These are phyloP conservation scores for Rhizophora apiculata DNA, from an alignment of 345 rosid species.

Conservation along the genomic window DNA sequence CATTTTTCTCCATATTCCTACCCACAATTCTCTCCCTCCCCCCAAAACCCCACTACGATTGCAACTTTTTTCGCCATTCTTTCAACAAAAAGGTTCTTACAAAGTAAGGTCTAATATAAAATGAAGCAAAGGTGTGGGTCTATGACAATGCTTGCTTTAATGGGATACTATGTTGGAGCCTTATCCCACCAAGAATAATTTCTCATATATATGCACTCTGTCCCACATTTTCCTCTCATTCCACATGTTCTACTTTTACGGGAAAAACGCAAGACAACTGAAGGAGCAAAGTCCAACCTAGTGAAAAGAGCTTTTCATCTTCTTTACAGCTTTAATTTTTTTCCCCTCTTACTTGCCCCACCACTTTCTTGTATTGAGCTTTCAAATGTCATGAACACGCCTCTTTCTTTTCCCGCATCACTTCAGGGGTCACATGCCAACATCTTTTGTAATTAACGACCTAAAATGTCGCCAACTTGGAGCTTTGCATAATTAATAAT, in stretches of 20 bases:
- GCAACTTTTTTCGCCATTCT: too few species aligned
- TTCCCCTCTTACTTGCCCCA: neutral
- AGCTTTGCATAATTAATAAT: neutral
- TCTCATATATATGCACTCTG: neutral
- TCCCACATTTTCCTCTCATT: conserved; percentile 20
- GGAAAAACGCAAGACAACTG: neutral
- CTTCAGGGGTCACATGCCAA: neutral
- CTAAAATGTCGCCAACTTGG: neutral
- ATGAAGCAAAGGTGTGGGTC: conserved; percentile 16
- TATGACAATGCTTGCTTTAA: conserved; percentile 15
- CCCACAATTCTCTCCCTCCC: too few species aligned
- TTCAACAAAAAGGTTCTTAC: too few species aligned
- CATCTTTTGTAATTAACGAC: neutral
- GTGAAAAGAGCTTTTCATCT: neutral
- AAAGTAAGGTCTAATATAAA: neutral
- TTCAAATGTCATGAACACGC: conserved; percentile 23
- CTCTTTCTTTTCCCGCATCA: conserved; percentile 14
- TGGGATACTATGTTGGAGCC: conserved; percentile 17
- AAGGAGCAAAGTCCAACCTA: conserved; percentile 20
- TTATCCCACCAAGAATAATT: neutral
- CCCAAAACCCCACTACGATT: too few species aligned
- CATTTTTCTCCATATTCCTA: too few species aligned
- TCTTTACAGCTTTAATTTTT: conserved; percentile 5
- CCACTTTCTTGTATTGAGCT: conserved; percentile 18
- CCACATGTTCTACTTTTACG: conserved; percentile 19